These are phyloP conservation scores for Saturnispora besseyi DNA, from an alignment of 805 yeast genomes.

Conservation along the genomic window DNA sequence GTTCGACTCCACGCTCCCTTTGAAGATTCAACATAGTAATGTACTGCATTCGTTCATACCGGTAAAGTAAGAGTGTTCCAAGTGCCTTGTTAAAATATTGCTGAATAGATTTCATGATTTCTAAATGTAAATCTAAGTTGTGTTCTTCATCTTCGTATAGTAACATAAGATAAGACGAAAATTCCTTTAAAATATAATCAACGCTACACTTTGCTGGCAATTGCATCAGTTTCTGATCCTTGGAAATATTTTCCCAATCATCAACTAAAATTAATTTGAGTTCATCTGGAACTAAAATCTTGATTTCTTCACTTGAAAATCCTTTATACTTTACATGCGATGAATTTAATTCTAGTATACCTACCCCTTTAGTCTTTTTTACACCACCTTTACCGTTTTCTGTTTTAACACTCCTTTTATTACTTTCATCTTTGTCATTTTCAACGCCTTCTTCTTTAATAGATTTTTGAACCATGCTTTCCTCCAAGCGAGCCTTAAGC, in stretches of 20 bases:
- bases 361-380: neutral
- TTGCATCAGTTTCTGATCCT: conserved; percentile 59
- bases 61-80: conserved; percentile 60
- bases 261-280: conserved; percentile 70
- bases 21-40: conserved; percentile 35
- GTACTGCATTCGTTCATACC: conserved; percentile 71
- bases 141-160: conserved; percentile 40
- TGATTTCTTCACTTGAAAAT: conserved; percentile 33
- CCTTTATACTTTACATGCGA: conserved; percentile 7
- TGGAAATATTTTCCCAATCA: conserved; percentile 90
- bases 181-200: conserved; percentile 45
- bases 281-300: conserved; percentile 50
- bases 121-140: conserved; percentile 44
- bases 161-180: conserved; percentile 21
- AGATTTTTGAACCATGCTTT: conserved; percentile 34
- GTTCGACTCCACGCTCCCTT: conserved; percentile 11
- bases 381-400: neutral
- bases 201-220: conserved; percentile 55
- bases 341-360: neutral
- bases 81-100: conserved; percentile 67
- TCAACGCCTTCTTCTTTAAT: neutral
- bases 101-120: conserved; percentile 61
- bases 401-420: neutral
- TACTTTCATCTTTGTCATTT: neutral
- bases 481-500: conserved; percentile 52